These are phyloP conservation scores for Ajuga chamaepitys DNA, from an alignment of 257 asterid species.

Conservation along the genomic window DNA sequence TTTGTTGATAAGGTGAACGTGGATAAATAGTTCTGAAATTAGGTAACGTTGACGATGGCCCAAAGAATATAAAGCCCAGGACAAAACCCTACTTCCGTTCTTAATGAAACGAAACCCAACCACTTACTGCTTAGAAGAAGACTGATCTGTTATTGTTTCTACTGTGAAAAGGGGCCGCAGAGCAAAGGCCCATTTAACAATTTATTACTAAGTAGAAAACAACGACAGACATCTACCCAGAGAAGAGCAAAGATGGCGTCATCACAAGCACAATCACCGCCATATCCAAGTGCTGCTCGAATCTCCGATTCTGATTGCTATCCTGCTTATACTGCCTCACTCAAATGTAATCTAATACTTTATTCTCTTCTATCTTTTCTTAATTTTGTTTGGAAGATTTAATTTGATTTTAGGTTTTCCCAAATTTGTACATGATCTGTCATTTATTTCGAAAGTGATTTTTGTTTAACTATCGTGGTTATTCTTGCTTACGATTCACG, in stretches of 20 bases:
- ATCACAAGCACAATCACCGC: slow-evolving; percentile 40
- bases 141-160: no score
- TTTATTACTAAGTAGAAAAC: background rate
- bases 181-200: background rate
- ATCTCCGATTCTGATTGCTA: slow-evolving; percentile 75
- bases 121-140: no score
- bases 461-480: background rate
- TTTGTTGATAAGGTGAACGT: no score
- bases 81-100: no score
- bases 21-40: no score
- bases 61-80: no score
- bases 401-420: background rate
- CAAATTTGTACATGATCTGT: background rate
- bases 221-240: background rate
- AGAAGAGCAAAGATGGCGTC: slow-evolving; percentile 37
- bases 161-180: no score
- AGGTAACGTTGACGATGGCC: no score
- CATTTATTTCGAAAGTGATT: background rate
- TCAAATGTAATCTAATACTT: slow-evolving; percentile 45
- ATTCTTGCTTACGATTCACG: background rate
- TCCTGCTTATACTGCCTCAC: slow-evolving; percentile 81
- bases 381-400: background rate
- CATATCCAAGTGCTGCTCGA: slow-evolving; percentile 68
- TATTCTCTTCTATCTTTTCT: background rate
- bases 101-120: no score